phyloP scores from a whole-genome alignment of 2,329 filamentous ascomycete genomes.

The Fusarium equiseti region DNA sequence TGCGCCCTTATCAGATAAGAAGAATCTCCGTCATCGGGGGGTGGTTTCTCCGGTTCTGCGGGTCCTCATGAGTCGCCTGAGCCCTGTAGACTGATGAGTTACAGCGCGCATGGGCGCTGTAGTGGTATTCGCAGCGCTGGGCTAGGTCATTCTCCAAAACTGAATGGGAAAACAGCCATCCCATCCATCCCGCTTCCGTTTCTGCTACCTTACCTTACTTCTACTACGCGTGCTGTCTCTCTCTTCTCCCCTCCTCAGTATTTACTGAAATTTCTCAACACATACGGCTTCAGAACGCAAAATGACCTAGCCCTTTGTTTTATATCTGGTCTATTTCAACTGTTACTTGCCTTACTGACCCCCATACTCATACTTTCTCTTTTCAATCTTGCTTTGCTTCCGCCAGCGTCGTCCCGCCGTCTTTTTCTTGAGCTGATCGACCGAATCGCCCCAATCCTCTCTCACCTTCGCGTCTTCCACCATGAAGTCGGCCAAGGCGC shows the following conservation, averaged over 20 bases:
- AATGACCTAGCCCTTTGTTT: conserved; percentile 44
- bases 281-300: conserved; percentile 37
- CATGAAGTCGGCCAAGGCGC: conserved; percentile 69
- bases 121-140: conserved; percentile 37
- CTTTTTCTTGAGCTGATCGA: conserved; percentile 40
- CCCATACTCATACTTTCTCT: conserved; percentile 24
- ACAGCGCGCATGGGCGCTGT: conserved; percentile 22
- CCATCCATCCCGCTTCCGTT: conserved; percentile 40
- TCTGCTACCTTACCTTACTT: conserved; percentile 24
- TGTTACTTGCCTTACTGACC: conserved; percentile 34
- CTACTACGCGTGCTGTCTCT: conserved; percentile 43
- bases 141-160: conserved; percentile 43
- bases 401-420: conserved; percentile 41
- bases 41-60: conserved; percentile 41
- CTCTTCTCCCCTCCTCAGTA: conserved; percentile 41
- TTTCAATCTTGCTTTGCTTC: conserved; percentile 26
- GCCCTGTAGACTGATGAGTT: conserved; percentile 16
- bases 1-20: conserved; percentile 44
- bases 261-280: conserved; percentile 34
- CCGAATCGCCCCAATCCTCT: conserved; percentile 34
- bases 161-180: conserved; percentile 34
- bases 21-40: conserved; percentile 39
- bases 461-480: conserved; percentile 41
- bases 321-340: conserved; percentile 37
- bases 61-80: conserved; percentile 25